These are phyloP conservation scores for Kuraishia borneana DNA, from an alignment of 805 yeast genomes.

Conservation along the genomic window DNA sequence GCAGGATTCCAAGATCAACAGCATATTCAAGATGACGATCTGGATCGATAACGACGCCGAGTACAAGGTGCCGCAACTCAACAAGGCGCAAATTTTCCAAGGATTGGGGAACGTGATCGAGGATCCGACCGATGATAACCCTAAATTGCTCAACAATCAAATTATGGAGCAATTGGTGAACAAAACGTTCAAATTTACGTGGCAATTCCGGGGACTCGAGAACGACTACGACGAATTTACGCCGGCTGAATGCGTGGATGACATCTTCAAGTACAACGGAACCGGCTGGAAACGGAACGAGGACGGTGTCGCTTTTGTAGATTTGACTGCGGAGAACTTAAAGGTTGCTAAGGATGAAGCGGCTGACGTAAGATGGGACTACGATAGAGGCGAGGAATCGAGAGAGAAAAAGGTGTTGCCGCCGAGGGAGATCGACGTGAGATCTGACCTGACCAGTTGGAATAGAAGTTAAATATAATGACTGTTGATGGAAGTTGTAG, in stretches of 20 bases:
- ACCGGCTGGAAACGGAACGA: slow-evolving; percentile 52
- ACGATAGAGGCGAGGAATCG: background rate
- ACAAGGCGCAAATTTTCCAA: slow-evolving; percentile 11
- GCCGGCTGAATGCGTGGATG: slow-evolving; percentile 65
- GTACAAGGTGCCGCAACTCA: slow-evolving; percentile 11
- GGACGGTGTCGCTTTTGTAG: slow-evolving; percentile 29
- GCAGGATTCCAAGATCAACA: slow-evolving; percentile 72
- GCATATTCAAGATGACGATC: slow-evolving; percentile 58
- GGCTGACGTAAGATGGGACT: background rate
- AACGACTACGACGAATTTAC: slow-evolving; percentile 31
- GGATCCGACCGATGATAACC: slow-evolving; percentile 1
- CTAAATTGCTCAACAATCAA: background rate
- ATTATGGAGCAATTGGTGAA: slow-evolving; percentile 9
- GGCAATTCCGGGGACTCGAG: slow-evolving; percentile 16
- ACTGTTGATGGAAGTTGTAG: too few relatives aligned
- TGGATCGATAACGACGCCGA: slow-evolving; percentile 3
- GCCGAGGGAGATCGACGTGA: background rate
- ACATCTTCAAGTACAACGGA: slow-evolving; percentile 56
- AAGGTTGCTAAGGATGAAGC: background rate
- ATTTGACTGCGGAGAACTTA: slow-evolving; percentile 9
- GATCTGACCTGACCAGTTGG: background rate
- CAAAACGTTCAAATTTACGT: slow-evolving; percentile 18
- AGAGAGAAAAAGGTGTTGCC: background rate
- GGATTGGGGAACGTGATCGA: slow-evolving; percentile 13
- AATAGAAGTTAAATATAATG: too few relatives aligned